Base-by-base conservation (phyloP, 108 stramenopile species). In the Bacterosira constricta region DNA sequence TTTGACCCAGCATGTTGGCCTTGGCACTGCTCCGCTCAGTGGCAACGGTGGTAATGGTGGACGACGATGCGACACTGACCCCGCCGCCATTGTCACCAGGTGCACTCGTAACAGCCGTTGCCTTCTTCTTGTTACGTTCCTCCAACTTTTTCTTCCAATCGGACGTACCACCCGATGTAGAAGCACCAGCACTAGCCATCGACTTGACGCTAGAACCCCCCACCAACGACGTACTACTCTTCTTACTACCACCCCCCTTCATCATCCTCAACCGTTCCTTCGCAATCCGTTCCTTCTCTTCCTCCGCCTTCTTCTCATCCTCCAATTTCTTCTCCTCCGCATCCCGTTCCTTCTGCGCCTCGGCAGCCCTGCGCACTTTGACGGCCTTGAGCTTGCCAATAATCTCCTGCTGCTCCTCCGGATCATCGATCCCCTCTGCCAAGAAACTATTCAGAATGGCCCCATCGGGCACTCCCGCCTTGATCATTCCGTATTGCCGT, bases 401-500 rank as follows among this genome's bases (percentile, higher is more conserved):
- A 34, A 73, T 80, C 58, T 80, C 79, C 55, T 50, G 68, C n/a
- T 32, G 55, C 20, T 47, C 79, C 66, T 63, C 67, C 38, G 69
- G 71, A 6, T 69, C 79, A 21, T 80, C 79, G 27, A 73, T 31
- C 23, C 79, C 79, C 67, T 73, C 72, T 27, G 71, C 50, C 10
- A 67, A n/a, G 2, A 80, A 69, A 3, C 67, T 67, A 32, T 69
- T 72, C 35, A 69, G 25, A 51, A 80, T 73, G 0, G 79, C 79
- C 12, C 58, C 79, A 0, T 80, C 79, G 32, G 79, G 79, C 17
- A 80, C 79, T n/a, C 79, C 79, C 12, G 79, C 79, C 66, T 80
- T 80, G 37, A 80, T 42, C 79, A 73, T 80, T 72, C 73, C 73
- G 61, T 63, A 80, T 64, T 80, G 79, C 58, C 71, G 50, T 46